Base-by-base conservation (phyloP, 306 rosid genomes). In the Vachellia collinsii region DNA sequence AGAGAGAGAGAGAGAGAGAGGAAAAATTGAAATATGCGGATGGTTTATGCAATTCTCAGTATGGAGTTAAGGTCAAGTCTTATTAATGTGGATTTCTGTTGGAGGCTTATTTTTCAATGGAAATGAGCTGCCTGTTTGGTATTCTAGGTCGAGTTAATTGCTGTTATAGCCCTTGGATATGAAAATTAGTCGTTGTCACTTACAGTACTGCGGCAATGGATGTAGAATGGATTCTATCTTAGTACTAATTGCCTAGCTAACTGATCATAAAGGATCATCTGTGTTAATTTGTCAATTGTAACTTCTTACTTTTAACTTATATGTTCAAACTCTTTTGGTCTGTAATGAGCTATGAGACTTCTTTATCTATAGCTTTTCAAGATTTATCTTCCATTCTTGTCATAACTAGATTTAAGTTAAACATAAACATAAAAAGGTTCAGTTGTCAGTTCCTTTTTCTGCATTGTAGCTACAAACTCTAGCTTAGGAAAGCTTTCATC, bases 301-400 rank as follows among this genome's bases (percentile, higher is more conserved):
- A 67, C 48, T n/a, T 67, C 19, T 68, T 37, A 42, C 36, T 41
- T 68, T 46, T 68, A 39, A 34, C 72, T 19, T n/a, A n/a, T n/a
- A 41, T 13, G 50, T 19, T 41, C 17, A n/a, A 68, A 8, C 1
- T 39, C 34, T 68, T 19, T 34, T 34, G 16, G 8, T 20, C 51
- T 68, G 29, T 68, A 9, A 39, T 68, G 72, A 68, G 22, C 72
- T 19, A 13, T 41, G 22, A 41, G 51, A n/a, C 41, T 42, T 68
- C 3, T 6, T 10, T 68, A 36, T 42, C 46, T 42, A 0, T n/a
- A n/a, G 51, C 51, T 68, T 41, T 7, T 42, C 53, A 68, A 20
- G 59, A 46, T 64, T 79, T 34, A 19, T 37, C 79, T 16, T 67
- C 63, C 61, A 14, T 23, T 41, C 12, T 19, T 22, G 10, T 82